A percentile compares a stretch with the other conserved stretches of the same genome.
phyloP scores from a whole-genome alignment of 1,284 basidiomycete genomes.

The Mrakiaceae sp. region DNA sequence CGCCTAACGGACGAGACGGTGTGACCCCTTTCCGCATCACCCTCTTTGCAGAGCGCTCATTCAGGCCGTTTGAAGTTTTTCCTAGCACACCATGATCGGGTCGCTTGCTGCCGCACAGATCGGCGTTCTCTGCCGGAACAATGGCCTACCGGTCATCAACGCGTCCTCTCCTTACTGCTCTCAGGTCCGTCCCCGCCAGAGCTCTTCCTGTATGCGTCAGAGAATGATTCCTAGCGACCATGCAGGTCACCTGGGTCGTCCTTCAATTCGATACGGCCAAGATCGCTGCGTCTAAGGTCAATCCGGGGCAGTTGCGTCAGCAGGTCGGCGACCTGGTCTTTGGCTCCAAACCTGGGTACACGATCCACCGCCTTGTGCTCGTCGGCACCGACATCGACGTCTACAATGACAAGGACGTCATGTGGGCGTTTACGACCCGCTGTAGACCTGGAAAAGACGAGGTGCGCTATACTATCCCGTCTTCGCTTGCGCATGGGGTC shows the following conservation, averaged over 20 bases:
- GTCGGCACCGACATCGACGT: slow-evolving; percentile 16
- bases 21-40: neutral
- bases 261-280: slow-evolving; percentile 13
- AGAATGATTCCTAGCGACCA: neutral
- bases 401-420: slow-evolving; percentile 18
- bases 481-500: neutral
- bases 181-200: neutral
- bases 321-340: slow-evolving; percentile 16
- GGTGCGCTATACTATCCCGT: neutral
- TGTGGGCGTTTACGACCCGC: slow-evolving; percentile 17
- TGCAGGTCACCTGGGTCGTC: slow-evolving; percentile 13
- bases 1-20: slow-evolving; percentile 17
- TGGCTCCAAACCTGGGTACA: slow-evolving; percentile 17
- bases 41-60: neutral
- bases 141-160: slow-evolving; percentile 10
- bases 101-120: slow-evolving; percentile 15
- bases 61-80: neutral
- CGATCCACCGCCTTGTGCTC: slow-evolving; percentile 17
- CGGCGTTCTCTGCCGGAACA: slow-evolving; percentile 11
- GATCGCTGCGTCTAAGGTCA: slow-evolving; percentile 3
- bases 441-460: slow-evolving; percentile 18
- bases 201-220: no score
- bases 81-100: slow-evolving; percentile 17
- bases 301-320: slow-evolving; percentile 13
- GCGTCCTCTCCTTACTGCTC: slow-evolving; percentile 12